Percentiles rank a stretch among this genome's conserved stretches.
phyloP scores from a whole-genome alignment of 2,329 filamentous ascomycete genomes.

The Ascochyta lentis region DNA sequence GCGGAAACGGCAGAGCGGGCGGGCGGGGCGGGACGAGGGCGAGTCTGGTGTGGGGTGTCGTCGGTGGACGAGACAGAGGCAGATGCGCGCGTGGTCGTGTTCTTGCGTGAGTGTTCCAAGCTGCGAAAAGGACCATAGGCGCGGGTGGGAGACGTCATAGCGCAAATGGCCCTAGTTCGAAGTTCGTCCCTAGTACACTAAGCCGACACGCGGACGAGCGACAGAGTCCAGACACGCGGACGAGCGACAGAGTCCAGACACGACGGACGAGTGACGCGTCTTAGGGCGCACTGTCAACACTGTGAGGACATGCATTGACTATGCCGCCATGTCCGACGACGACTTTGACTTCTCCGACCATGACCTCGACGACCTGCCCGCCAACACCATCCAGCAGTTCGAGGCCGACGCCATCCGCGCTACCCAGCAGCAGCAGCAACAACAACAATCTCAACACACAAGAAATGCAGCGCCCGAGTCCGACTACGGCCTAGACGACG shows the following conservation, averaged over 20 bases:
- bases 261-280: background rate
- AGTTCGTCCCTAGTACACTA: no score
- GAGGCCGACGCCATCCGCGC: conserved; percentile 54
- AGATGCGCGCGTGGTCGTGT: conserved; percentile 4
- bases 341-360: conserved; percentile 55
- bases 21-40: background rate
- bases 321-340: conserved; percentile 42
- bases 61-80: background rate
- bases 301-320: conserved; percentile 6
- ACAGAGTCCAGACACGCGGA: no score
- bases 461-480: conserved; percentile 16
- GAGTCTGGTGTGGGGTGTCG: background rate
- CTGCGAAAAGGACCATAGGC: conserved; percentile 13
- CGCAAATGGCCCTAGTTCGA: background rate
- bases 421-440: conserved; percentile 42
- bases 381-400: conserved; percentile 53
- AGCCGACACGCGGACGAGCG: no score
- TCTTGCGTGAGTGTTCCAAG: background rate
- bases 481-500: conserved; percentile 56
- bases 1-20: background rate
- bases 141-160: conserved; percentile 17
- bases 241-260: background rate
- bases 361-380: conserved; percentile 55
- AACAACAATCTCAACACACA: conserved; percentile 17
- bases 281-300: conserved; percentile 24